Conservation (phyloP, 495 filamentous ascomycete genomes). For the Sporormia fimetaria region DNA sequence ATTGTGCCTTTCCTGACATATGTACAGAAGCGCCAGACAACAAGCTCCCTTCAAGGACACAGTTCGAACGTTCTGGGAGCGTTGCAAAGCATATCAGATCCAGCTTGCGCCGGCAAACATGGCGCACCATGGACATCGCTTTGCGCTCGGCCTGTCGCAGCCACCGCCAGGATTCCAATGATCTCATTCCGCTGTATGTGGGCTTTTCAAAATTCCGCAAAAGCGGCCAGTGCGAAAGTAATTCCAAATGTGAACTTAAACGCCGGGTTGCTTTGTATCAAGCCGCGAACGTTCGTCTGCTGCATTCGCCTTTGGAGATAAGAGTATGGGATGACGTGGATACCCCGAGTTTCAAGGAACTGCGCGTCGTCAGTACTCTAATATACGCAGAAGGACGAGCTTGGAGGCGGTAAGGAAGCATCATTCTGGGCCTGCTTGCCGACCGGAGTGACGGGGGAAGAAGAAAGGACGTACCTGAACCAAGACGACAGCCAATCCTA, state of each 20-base stretch:
- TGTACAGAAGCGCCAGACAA: slow-evolving; percentile 18
- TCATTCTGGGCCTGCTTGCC: neutral
- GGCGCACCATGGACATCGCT: slow-evolving; percentile 16
- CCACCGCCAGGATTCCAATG: neutral
- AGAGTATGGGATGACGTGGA: slow-evolving; percentile 55
- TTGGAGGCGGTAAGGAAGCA: too few relatives aligned
- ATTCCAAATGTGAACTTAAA: slow-evolving; percentile 71
- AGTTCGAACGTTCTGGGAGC: slow-evolving; percentile 19
- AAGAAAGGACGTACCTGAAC: slow-evolving; percentile 64
- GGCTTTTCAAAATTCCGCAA: slow-evolving; percentile 47
- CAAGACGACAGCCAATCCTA: slow-evolving; percentile 58
- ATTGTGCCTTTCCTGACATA: slow-evolving; percentile 2
- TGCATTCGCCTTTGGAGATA: slow-evolving; percentile 49
- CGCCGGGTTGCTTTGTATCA: slow-evolving; percentile 54
- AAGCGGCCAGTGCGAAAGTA: slow-evolving; percentile 68
- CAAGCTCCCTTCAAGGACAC: slow-evolving; percentile 16
- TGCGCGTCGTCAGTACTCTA: slow-evolving; percentile 28
- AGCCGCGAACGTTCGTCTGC: slow-evolving; percentile 44
- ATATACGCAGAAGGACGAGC: too few relatives aligned
- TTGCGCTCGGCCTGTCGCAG: slow-evolving; percentile 1
- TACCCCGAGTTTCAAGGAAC: slow-evolving; percentile 61
- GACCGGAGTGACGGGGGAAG: slow-evolving; percentile 8
- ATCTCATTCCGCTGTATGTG: neutral
- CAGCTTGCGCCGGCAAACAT: slow-evolving; percentile 18
- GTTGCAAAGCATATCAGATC: slow-evolving; percentile 20